phyloP scores from a whole-genome alignment of 2,329 filamentous ascomycete species.

The Diplodia corticola region DNA sequence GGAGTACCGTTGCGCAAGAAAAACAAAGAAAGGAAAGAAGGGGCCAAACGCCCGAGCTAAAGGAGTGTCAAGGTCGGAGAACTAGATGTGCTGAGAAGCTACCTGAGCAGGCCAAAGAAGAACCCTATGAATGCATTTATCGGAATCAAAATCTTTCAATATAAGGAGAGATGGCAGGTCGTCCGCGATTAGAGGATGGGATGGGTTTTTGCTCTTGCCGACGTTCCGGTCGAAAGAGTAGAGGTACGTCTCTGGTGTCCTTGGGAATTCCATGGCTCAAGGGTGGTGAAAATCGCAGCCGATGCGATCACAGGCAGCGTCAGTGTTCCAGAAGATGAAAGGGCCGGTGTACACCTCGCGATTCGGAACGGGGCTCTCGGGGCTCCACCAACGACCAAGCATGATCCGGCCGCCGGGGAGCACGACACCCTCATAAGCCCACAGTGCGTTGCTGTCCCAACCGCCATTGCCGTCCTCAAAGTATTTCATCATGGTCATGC shows the following conservation, averaged over 20 bases:
- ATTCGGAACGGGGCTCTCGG: slow-evolving; percentile 30
- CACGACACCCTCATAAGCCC: slow-evolving; percentile 53
- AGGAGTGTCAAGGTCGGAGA: background rate
- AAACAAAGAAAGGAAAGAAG: background rate
- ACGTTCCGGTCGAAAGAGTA: background rate
- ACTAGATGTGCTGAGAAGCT: background rate
- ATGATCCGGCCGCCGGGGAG: slow-evolving; percentile 50
- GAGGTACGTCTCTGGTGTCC: background rate
- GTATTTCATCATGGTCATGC: slow-evolving; percentile 57
- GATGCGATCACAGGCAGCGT: slow-evolving; percentile 22
- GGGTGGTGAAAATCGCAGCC: background rate
- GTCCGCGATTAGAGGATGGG: background rate
- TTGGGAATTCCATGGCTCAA: background rate
- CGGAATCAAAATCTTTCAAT: background rate
- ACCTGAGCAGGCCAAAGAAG: background rate
- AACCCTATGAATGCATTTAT: background rate
- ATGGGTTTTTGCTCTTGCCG: background rate
- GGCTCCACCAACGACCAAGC: slow-evolving; percentile 51
- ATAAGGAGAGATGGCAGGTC: background rate
- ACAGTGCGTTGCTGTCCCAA: slow-evolving; percentile 38
- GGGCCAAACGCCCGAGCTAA: background rate
- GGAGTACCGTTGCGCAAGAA: background rate
- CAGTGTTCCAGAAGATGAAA: slow-evolving; percentile 47
- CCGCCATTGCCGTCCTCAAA: slow-evolving; percentile 36
- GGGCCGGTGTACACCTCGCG: slow-evolving; percentile 41